Evolutionary conservation across 1,284 basidiomycete genomes (phyloP), one percentile per base, ranked within the genome.

Genomic region (Ceratobasidium sp.): DNA sequence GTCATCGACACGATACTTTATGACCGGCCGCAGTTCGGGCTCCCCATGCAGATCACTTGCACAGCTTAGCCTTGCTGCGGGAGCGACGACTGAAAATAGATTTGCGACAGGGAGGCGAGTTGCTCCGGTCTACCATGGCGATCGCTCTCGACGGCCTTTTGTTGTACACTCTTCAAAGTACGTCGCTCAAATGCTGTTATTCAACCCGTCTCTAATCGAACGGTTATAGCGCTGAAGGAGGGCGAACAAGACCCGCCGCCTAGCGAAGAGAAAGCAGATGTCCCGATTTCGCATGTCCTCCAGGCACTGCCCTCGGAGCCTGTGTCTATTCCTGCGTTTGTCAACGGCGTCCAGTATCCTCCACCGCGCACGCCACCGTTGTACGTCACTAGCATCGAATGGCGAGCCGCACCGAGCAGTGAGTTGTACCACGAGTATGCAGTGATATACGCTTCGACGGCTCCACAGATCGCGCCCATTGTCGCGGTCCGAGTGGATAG

Each of bases 91-190:
- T 18, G 21, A 21, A 21, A 56, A 36, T 33, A 30, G 9, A 21
- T 28, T 62, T n/a, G 30, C 21, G 38, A 8, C 33, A 8, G 4
- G 36, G 11, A 38, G 7, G n/a, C 11, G 12, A 48, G 28, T 33
- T 49, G 12, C 18, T 33, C 46, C 16, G 33, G 28, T 23, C 28
- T 42, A 38, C 58, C 67, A 71, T 71, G 67, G 18, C 56, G 11
- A 16, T 61, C 30, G 38, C 58, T 38, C 56, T 71, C 25, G 67
- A 71, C 46, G 21, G 12, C 23, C 33, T 71, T 16, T 16, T 71
- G 46, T 51, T 71, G 58, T 71, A 48, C 56, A 60, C 46, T 71
- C 67, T 71, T 46, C 56, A 71, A 36, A 71, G 67, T 71, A 60
- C 14, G 67, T 30, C 38, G 25, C 12, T 23, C 28, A 18, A 30